A percentile compares a stretch with the other conserved stretches of the same genome.
Conservation (phyloP, 257 asterid genomes). For the Petunia axillaris region DNA sequence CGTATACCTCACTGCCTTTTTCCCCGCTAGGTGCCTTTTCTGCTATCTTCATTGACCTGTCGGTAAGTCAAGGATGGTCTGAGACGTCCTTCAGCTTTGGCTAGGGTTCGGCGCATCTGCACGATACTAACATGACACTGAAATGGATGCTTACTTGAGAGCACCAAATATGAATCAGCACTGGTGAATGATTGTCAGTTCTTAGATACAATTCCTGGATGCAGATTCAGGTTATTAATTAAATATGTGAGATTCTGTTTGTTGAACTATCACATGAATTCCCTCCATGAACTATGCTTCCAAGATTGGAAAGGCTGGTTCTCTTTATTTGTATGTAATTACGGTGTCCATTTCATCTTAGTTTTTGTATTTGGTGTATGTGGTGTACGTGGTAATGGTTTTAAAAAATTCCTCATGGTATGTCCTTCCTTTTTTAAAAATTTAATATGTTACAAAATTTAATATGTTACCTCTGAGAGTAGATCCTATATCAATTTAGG, state of each 20-base stretch:
- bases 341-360: background rate
- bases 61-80: background rate
- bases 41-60: background rate
- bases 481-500: slow-evolving; percentile 18
- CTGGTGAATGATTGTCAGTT: background rate
- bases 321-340: background rate
- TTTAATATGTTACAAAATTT: background rate
- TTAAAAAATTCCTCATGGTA: background rate
- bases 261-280: background rate
- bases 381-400: background rate
- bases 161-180: background rate
- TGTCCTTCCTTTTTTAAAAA: background rate
- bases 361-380: background rate
- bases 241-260: background rate
- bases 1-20: background rate
- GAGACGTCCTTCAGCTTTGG: background rate
- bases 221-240: slow-evolving; percentile 11
- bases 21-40: background rate
- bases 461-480: background rate
- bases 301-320: background rate
- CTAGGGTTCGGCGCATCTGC: background rate
- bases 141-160: background rate
- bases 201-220: background rate
- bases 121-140: background rate
- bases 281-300: slow-evolving; percentile 1